These are phyloP conservation scores for Clarkia xantiana DNA, from an alignment of 345 rosid species.

Conservation along the genomic window DNA sequence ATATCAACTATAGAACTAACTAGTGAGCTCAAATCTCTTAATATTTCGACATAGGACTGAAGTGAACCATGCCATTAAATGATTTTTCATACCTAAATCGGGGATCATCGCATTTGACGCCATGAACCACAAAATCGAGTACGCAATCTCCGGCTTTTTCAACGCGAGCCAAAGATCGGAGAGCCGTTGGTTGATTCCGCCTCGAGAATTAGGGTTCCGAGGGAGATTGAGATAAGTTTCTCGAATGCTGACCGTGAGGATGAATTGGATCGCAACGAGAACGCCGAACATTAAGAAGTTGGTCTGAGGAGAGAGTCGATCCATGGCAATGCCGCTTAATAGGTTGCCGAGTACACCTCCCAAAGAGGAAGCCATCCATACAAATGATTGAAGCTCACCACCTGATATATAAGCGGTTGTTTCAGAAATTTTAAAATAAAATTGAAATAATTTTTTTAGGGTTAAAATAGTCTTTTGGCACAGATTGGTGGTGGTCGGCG, in stretches of 20 bases:
- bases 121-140: constrained; percentile 59
- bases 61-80: no score
- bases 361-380: constrained; percentile 61
- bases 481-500: no score
- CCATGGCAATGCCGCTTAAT: constrained; percentile 56
- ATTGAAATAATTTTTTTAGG: no score
- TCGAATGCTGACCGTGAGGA: constrained; percentile 33
- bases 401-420: no score
- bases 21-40: no score
- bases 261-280: constrained; percentile 36
- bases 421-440: no score
- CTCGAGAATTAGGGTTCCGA: constrained; percentile 18
- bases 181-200: constrained; percentile 47
- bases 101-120: constrained; percentile 66
- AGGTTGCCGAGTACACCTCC: constrained; percentile 86
- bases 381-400: constrained; percentile 68
- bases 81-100: constrained; percentile 14
- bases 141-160: constrained; percentile 47
- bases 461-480: no score
- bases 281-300: constrained; percentile 50
- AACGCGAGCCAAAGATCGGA: constrained; percentile 41
- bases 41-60: no score
- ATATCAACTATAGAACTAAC: no score
- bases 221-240: constrained; percentile 65
- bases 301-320: constrained; percentile 26